Evolutionary conservation across 2,329 filamentous ascomycete species (phyloP).

Genomic region (Alternaria alternata): DNA sequence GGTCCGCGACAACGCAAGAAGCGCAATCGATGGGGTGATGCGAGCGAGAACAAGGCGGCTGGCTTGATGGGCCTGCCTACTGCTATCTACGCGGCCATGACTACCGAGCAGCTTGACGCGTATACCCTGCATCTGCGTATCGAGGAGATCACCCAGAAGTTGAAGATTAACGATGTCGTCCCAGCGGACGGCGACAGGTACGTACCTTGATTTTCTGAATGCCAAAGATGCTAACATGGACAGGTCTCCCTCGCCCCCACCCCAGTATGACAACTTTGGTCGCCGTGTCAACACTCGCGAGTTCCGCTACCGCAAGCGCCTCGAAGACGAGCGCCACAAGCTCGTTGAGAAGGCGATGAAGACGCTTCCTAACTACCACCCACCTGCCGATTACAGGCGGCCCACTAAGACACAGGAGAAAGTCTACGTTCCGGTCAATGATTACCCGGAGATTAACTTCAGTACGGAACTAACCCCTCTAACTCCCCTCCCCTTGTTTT

Average conservation of each 20-base stretch:
- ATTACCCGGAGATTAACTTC: slow-evolving; percentile 99
- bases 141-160: slow-evolving; percentile 98
- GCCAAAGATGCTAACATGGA: slow-evolving; percentile 16
- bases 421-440: slow-evolving; percentile 99
- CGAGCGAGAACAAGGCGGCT: slow-evolving; percentile 96
- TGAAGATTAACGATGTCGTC: slow-evolving; percentile 98
- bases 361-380: slow-evolving; percentile 98
- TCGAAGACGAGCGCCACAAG: slow-evolving; percentile 99
- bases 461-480: slow-evolving; percentile 99
- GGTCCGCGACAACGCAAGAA: slow-evolving; percentile 92
- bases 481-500: slow-evolving; percentile 55
- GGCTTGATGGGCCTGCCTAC: slow-evolving; percentile 97
- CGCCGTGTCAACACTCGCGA: slow-evolving; percentile 99
- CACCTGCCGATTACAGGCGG: slow-evolving; percentile 96
- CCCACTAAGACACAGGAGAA: slow-evolving; percentile 99
- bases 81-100: slow-evolving; percentile 97
- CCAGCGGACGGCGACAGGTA: slow-evolving; percentile 95
- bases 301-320: slow-evolving; percentile 95
- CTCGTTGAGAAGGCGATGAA: slow-evolving; percentile 99
- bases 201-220: slow-evolving; percentile 46
- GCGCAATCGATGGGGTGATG: slow-evolving; percentile 98
- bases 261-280: slow-evolving; percentile 99
- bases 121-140: slow-evolving; percentile 97
- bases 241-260: slow-evolving; percentile 93
- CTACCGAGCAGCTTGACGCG: slow-evolving; percentile 95